phyloP scores from a whole-genome alignment of 441 rosid genomes.

The Bruguiera hainesii region DNA sequence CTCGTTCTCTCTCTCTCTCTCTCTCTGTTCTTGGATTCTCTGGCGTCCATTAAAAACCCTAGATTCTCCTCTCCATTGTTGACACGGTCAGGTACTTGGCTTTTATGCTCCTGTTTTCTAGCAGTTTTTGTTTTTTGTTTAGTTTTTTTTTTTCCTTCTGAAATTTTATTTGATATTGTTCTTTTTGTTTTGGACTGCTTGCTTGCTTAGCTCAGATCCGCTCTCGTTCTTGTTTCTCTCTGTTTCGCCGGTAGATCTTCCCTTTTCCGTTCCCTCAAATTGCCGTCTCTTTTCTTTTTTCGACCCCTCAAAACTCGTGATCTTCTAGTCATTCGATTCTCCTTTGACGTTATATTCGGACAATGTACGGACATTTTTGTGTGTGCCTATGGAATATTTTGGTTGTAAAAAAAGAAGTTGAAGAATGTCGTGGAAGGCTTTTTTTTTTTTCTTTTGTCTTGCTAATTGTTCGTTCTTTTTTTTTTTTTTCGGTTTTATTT shows the following conservation, averaged over 20 bases:
- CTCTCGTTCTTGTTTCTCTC: not conserved
- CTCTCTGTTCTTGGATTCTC: too few relatives aligned
- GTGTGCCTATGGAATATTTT: not conserved
- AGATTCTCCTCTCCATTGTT: too few relatives aligned
- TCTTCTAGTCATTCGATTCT: not conserved
- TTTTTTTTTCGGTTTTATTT: not conserved
- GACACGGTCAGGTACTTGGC: too few relatives aligned
- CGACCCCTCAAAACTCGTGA: not conserved
- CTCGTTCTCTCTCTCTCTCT: too few relatives aligned
- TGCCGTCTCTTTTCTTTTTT: not conserved
- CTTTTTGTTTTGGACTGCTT: not conserved
- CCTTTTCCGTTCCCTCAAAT: not conserved
- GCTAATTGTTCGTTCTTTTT: not conserved
- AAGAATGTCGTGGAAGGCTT: not conserved
- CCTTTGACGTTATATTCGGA: constrained; percentile 19
- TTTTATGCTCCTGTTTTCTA: too few relatives aligned
- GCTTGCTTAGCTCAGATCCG: constrained; percentile 17
- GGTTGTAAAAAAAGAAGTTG: not conserved
- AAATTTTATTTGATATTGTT: not conserved
- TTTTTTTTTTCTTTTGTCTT: not conserved
- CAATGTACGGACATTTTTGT: constrained; percentile 30
- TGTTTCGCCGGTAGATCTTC: too few relatives aligned
- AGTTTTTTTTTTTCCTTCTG: not conserved
- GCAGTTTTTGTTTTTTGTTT: not conserved
- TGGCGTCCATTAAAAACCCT: too few relatives aligned